These are phyloP conservation scores for Mycocentrospora acerina DNA, from an alignment of 2,329 filamentous ascomycete genomes.

Conservation along the genomic window DNA sequence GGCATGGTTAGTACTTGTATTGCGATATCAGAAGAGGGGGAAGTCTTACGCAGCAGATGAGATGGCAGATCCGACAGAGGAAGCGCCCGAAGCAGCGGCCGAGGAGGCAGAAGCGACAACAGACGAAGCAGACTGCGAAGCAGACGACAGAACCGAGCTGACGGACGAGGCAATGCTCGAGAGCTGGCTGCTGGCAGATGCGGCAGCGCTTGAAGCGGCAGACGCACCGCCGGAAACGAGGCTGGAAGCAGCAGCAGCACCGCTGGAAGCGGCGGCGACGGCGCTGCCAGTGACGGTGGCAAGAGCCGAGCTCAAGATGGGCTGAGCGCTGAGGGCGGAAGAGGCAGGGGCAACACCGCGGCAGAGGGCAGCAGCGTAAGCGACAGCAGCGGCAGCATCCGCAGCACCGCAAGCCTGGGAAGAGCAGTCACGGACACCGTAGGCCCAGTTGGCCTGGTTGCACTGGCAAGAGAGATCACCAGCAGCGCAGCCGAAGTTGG, in stretches of 20 bases:
- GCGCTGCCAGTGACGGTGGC: conserved; percentile 10
- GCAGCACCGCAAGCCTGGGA: conserved; percentile 41
- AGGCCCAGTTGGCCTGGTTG: conserved; percentile 47
- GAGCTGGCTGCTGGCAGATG: conserved; percentile 14
- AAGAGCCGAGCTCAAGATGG: conserved; percentile 25
- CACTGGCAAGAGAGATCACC: conserved; percentile 49
- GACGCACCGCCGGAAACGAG: conserved; percentile 13
- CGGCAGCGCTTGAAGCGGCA: conserved; percentile 14
- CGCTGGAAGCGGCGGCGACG: conserved; percentile 28
- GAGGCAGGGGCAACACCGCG: conserved; percentile 21
- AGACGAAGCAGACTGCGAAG: conserved; percentile 12
- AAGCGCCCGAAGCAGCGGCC: conserved; percentile 5
- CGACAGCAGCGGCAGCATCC: conserved; percentile 32
- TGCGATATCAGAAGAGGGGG: too few relatives aligned
- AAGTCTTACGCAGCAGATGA: conserved; percentile 8
- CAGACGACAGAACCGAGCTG: conserved; percentile 6
- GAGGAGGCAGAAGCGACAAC: conserved; percentile 10
- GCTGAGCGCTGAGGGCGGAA: conserved; percentile 19
- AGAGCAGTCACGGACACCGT: conserved; percentile 52
- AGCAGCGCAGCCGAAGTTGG: conserved; percentile 43
- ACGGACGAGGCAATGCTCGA: not conserved
- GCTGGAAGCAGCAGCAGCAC: conserved; percentile 4
- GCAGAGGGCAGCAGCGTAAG: conserved; percentile 39
- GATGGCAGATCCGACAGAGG: conserved; percentile 7
- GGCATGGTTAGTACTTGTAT: not conserved